These are phyloP conservation scores for Oxalis stricta DNA, from an alignment of 441 rosid species.

Conservation along the genomic window DNA sequence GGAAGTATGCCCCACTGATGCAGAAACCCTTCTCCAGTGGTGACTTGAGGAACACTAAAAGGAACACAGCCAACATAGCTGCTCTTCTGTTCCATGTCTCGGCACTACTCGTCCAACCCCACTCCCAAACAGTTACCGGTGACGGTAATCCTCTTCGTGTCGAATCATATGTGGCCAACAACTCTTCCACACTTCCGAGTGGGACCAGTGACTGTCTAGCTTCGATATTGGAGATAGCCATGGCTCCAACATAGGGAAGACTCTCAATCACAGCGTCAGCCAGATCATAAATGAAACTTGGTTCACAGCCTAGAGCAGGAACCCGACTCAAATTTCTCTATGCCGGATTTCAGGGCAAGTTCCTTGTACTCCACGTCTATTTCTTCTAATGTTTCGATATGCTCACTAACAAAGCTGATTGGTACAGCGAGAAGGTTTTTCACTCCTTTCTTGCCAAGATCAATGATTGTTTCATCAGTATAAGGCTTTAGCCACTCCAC, in stretches of 20 bases:
- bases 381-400: conserved; percentile 95
- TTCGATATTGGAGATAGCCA: conserved; percentile 95
- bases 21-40: conserved; percentile 88
- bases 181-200: conserved; percentile 82
- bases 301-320: conserved; percentile 90
- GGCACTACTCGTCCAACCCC: conserved; percentile 99
- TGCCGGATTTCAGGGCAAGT: conserved; percentile 76
- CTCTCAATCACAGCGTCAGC: conserved; percentile 97
- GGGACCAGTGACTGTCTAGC: conserved; percentile 99
- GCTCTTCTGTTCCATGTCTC: conserved; percentile 99
- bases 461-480: conserved; percentile 85
- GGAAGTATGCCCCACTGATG: conserved; percentile 91
- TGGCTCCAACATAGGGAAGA: conserved; percentile 96
- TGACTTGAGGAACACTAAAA: conserved; percentile 68
- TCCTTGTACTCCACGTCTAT: conserved; percentile 92
- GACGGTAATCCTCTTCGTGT: conserved; percentile 80
- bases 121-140: conserved; percentile 90
- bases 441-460: conserved; percentile 80
- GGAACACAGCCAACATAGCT: conserved; percentile 92
- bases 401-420: conserved; percentile 96
- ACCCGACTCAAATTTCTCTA: conserved; percentile 95
- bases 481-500: conserved; percentile 98
- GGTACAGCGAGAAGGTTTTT: conserved; percentile 84
- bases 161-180: conserved; percentile 80
- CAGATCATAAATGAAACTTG: conserved; percentile 85